Evolutionary conservation across 495 filamentous ascomycete genomes (phyloP).

Genomic region (Xylona heveae): DNA sequence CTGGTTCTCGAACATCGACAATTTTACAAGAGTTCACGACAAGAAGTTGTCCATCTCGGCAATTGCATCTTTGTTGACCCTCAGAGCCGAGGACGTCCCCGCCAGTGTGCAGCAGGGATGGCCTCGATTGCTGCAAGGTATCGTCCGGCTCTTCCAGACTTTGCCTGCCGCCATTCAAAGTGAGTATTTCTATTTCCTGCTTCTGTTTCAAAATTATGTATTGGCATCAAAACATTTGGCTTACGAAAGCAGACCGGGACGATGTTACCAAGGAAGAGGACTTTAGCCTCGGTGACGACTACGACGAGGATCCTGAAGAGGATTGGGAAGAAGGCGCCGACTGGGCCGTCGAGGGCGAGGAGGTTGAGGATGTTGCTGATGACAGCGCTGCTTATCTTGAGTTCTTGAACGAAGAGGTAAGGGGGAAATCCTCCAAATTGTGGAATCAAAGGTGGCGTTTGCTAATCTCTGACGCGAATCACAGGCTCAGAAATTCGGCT

Average conservation of each 20-base stretch:
- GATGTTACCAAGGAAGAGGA: constrained; percentile 79
- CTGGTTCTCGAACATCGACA: constrained; percentile 93
- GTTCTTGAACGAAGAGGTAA: constrained; percentile 78
- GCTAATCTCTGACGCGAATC: constrained; percentile 12
- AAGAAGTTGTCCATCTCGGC: constrained; percentile 95
- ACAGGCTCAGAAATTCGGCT: constrained; percentile 64
- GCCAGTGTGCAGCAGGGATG: constrained; percentile 81
- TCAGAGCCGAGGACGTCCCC: constrained; percentile 60
- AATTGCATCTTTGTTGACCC: constrained; percentile 61
- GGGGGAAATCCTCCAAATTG: no score
- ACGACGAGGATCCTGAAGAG: constrained; percentile 50
- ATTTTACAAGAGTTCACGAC: constrained; percentile 84
- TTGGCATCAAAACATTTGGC: neutral
- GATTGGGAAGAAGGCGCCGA: constrained; percentile 49
- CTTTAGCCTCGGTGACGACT: constrained; percentile 41
- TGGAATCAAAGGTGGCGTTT: no score
- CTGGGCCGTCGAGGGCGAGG: constrained; percentile 44
- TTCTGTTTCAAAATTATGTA: neutral
- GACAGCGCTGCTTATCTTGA: constrained; percentile 90
- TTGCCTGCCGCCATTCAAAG: constrained; percentile 70
- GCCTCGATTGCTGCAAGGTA: constrained; percentile 84
- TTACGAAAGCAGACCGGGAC: constrained; percentile 42
- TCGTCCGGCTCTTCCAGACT: constrained; percentile 78
- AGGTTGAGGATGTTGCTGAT: constrained; percentile 51
- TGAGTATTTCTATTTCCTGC: constrained; percentile 21